A percentile compares a stretch with the other conserved stretches of the same genome.
Conservation (phyloP, 1,139 yeast species). For the Debaryomyces nepalensis region DNA sequence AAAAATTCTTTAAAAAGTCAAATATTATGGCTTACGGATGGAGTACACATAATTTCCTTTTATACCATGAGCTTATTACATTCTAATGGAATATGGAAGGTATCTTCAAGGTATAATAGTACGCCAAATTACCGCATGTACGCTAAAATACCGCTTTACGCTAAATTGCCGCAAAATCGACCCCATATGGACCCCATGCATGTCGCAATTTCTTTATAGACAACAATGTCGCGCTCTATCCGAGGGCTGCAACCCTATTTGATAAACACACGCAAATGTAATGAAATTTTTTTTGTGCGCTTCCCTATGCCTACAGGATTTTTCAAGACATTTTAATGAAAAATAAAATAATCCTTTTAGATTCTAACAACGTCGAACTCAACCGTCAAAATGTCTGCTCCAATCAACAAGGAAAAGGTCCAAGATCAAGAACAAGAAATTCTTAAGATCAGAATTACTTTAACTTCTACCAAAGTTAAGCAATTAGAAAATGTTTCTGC, state of each 20-base stretch:
- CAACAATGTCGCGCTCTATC: no score
- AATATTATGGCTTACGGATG: no score
- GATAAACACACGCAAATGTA: background rate
- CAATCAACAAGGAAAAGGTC: slow-evolving; percentile 76
- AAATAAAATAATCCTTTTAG: slow-evolving; percentile 11
- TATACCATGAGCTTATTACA: no score
- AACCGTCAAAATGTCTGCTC: slow-evolving; percentile 67
- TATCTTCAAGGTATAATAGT: background rate
- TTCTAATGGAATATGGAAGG: no score
- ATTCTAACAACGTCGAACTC: slow-evolving; percentile 50
- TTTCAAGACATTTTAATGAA: slow-evolving; percentile 21
- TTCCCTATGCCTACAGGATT: slow-evolving; percentile 11
- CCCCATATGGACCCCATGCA: background rate
- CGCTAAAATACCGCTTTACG: no score
- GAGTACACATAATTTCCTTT: no score
- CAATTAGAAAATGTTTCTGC: slow-evolving; percentile 92
- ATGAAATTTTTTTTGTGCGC: slow-evolving; percentile 3
- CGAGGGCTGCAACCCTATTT: slow-evolving; percentile 7
- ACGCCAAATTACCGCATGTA: background rate
- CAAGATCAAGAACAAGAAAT: slow-evolving; percentile 82
- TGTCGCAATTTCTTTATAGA: no score
- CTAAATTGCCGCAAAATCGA: no score
- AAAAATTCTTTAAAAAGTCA: no score
- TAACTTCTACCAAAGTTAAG: slow-evolving; percentile 98
- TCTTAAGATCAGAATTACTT: slow-evolving; percentile 99